Evolutionary conservation across 169 alveolate species (phyloP), one percentile per base, ranked within the genome.

Genomic region (Plasmodium vivax): DNA sequence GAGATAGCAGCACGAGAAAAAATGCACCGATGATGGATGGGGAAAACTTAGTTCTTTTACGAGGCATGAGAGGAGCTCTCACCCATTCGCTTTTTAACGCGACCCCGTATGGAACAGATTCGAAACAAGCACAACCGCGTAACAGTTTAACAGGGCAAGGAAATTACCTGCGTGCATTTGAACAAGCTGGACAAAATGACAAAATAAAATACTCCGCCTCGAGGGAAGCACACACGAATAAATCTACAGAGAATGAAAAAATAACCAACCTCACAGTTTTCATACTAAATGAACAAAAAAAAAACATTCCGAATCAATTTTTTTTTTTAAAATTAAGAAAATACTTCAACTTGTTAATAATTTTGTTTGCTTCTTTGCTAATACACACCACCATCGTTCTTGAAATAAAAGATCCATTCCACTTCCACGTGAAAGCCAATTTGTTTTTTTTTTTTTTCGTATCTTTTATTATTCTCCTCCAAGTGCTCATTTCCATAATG

Each of bases 251-350:
- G 2, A 38, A 77, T 41, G 82, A 87, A 43, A 51, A 77, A 14
- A 45, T 87, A 75, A 75, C 68, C 2, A 75, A 75, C 36, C 62
- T 87, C n/a, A 87, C 72, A 54, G 41, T 56, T 58, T 87, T 87
- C 77, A 23, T 87, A 77, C 72, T 87, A 74, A 87, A 75, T 75
- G 68, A 75, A 12, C 93, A 87, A 41, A 87, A 41, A 54, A 32
- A 87, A 34, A 56, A 32, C 58, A 87, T 75, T 34, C 71, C 71
- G 32, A 58, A 87, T n/a, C 23, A 8, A 54, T 87, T 87, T 75
- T 87, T 87, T n/a, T 87, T 58, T 79, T 79, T 87, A 47, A 87
- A 87, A 87, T 32, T 87, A 54, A 87, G 93, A 74, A 36, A 27
- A 87, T 87, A 87, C 51, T 30, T 32, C 43, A 87, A 87, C 68